Conservation (phyloP, 1,139 yeast species). For the Blastobotrys apis region DNA sequence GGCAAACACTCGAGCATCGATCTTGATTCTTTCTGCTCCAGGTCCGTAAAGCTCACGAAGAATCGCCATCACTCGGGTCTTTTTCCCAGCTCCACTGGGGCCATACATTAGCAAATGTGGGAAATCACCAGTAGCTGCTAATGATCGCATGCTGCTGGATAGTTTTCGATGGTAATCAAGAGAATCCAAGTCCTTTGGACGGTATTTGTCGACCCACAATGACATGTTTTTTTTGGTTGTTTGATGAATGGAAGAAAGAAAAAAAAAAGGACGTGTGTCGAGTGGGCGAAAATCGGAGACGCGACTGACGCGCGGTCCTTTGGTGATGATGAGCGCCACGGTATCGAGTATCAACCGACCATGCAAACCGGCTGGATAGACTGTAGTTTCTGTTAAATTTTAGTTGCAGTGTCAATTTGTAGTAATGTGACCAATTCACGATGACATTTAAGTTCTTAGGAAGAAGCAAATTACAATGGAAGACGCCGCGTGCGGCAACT, state of each 20-base stretch:
- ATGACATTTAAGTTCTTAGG: too few species aligned
- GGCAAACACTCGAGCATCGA: conserved; percentile 80
- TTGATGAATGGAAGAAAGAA: not conserved
- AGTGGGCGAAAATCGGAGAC: not conserved
- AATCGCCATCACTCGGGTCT: conserved; percentile 84
- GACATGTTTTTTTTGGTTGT: conserved; percentile 57
- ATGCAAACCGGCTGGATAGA: too few species aligned
- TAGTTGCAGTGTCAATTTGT: too few species aligned
- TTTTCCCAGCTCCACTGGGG: conserved; percentile 96
- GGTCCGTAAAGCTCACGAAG: conserved; percentile 77
- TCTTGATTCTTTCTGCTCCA: conserved; percentile 77
- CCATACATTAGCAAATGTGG: conserved; percentile 93
- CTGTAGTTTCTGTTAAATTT: too few species aligned
- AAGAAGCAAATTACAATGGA: too few species aligned
- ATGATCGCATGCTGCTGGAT: conserved; percentile 58
- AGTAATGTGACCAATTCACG: too few species aligned
- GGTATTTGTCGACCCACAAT: conserved; percentile 92
- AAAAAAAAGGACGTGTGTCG: not conserved
- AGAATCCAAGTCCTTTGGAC: conserved; percentile 65
- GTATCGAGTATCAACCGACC: too few species aligned
- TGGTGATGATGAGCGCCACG: too few species aligned
- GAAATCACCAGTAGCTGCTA: conserved; percentile 67
- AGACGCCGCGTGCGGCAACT: too few species aligned
- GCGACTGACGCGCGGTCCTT: conserved; percentile 3
- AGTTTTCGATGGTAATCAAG: conserved; percentile 66